These are phyloP conservation scores for Aulographum hederae DNA, from an alignment of 2,329 filamentous ascomycete genomes.

Conservation along the genomic window DNA sequence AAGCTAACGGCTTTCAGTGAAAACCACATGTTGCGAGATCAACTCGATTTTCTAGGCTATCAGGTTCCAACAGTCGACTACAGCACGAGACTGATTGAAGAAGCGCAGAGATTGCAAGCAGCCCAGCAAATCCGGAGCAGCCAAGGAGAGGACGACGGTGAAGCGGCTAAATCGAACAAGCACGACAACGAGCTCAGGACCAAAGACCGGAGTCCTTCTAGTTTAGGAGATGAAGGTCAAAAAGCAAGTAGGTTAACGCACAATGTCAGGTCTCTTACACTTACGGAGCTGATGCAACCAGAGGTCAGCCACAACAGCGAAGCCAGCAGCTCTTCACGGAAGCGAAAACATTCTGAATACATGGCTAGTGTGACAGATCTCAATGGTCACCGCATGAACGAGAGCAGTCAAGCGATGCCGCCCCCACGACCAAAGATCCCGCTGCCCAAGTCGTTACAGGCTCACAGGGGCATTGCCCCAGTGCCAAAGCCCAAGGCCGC, in stretches of 20 bases:
- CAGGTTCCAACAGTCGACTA: slow-evolving; percentile 9
- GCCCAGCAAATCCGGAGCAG: too few species aligned
- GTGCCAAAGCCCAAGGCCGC: neutral
- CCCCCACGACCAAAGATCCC: slow-evolving; percentile 7
- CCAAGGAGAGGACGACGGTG: too few species aligned
- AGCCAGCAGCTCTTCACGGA: slow-evolving; percentile 1
- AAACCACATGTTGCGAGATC: slow-evolving; percentile 11
- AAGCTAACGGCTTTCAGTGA: too few species aligned
- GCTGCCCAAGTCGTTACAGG: neutral
- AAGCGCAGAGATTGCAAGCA: neutral
- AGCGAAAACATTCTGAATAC: slow-evolving; percentile 3
- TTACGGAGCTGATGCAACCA: too few species aligned
- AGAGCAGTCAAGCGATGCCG: neutral
- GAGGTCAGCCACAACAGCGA: too few species aligned
- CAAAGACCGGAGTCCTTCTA: too few species aligned
- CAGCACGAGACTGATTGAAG: neutral
- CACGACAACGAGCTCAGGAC: too few species aligned
- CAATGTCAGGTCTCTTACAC: too few species aligned
- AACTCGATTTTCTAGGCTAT: slow-evolving; percentile 12
- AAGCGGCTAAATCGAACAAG: too few species aligned
- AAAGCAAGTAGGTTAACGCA: too few species aligned
- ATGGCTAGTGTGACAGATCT: slow-evolving; percentile 1
- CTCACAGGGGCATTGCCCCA: neutral
- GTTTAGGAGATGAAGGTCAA: too few species aligned
- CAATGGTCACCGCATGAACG: neutral